Evolutionary conservation across 208 protist species (phyloP), one percentile per base, ranked within the genome.

Genomic region (Plasmodiophora brassicae): DNA sequence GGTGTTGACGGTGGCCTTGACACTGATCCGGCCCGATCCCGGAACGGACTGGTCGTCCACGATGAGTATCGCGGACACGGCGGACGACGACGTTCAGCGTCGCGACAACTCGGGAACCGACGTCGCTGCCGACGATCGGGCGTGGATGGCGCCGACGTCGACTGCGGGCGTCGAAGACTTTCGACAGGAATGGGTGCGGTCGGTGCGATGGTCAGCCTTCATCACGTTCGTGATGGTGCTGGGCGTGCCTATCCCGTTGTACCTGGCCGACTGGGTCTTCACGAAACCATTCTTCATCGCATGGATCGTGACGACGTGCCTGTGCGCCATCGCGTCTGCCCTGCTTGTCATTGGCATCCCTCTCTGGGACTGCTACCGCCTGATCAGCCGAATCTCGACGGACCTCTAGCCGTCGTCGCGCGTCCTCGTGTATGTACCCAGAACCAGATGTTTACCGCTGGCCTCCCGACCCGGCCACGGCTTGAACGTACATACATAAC

Each of bases 1-100:
- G n/a, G 35, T 90, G 46, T 78, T 91, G 20, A 65, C 45, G 43
- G 28, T 57, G 5, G 1, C 54, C 84, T 28, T 88, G 28, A 86
- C 88, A n/a, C 22, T 71, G 1, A 32, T 88, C 85, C 22, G 0
- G 25, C 84, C 84, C n/a, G n/a, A 86, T 38, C 44, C 41, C 45
- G n/a, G n/a, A n/a, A n/a, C n/a, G n/a, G n/a, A n/a, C 57, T 41
- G 28, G 84, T 54, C 45, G 43, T 1, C 0, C 45, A 86, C 1
- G 14, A 65, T 25, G 78, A 43, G 36, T 50, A 14, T 39, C 35
- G n/a, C 1, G 22, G 78, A 28, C 8, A 25, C 22, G 10, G 78
- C 36, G 32, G 22, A 5, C 72, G 39, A 78, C 38, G 54, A 46
- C 39, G 46, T 46, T 1, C 32, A 14, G 5, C 39, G 46, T 28